A percentile compares a stretch with the other conserved stretches of the same genome.
These are phyloP conservation scores for Yamagishiella unicocca DNA, from an alignment of 139 green algal species.

Conservation along the genomic window DNA sequence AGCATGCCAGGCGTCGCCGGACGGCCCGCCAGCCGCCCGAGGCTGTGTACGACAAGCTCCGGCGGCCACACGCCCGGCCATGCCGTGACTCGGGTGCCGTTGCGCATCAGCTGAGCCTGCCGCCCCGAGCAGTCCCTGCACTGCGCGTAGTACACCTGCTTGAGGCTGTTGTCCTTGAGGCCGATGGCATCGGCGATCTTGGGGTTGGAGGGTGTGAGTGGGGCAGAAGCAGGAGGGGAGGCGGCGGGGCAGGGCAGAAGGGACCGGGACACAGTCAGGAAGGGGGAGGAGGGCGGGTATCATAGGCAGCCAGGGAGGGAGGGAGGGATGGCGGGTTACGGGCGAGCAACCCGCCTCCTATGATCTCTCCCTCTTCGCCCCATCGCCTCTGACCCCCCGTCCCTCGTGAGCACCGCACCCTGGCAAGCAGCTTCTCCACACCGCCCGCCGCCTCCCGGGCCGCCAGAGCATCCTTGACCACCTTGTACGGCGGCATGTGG, in stretches of 20 bases:
- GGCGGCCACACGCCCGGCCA: conserved; percentile 34
- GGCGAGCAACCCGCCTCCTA: background rate
- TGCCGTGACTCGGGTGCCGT: background rate
- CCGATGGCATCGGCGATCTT: background rate
- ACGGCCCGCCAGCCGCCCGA: background rate
- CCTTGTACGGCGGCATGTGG: conserved; percentile 43
- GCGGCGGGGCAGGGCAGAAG: background rate
- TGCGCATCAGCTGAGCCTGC: conserved; percentile 46
- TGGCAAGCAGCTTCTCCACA: background rate
- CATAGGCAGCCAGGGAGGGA: background rate
- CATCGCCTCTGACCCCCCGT: background rate
- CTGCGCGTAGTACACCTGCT: conserved; percentile 46
- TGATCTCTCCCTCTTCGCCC: background rate
- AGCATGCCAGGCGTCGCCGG: background rate
- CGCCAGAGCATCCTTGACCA: conserved; percentile 18
- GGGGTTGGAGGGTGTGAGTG: background rate
- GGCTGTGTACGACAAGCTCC: conserved; percentile 25
- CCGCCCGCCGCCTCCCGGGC: conserved; percentile 19
- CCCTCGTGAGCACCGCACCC: background rate
- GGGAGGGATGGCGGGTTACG: background rate
- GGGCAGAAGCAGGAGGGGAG: background rate
- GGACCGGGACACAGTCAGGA: background rate
- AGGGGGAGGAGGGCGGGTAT: background rate
- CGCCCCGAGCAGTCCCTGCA: conserved; percentile 8
- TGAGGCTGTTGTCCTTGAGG: conserved; percentile 12